Evolutionary conservation across 2,329 filamentous ascomycete species (phyloP), one percentile per base, ranked within the genome.

Genomic region (Fusarium mangiferae): DNA sequence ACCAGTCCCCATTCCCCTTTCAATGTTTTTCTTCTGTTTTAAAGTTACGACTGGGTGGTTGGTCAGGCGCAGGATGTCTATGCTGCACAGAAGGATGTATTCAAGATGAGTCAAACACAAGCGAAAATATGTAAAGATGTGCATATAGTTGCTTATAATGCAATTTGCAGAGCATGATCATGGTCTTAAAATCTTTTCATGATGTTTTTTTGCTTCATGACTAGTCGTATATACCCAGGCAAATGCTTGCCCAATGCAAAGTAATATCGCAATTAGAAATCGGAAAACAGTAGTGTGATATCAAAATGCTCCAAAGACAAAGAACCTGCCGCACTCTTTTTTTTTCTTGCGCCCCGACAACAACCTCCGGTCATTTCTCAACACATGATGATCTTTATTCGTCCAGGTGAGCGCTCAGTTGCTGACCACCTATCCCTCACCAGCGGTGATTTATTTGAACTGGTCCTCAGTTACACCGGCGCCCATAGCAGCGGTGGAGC

Each of bases 381-480:
- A 20, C 26, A 28, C 33, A 41, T 61, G 45, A 18, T 61, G 20
- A 54, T 48, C 46, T 62, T 48, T n/a, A 26, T 38, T 58, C 36
- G 22, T 42, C 52, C 63, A 52, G 65, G 20, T 22, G 28, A 30
- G 28, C 28, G 13, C 22, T 42, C 28, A 30, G 30, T 22, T 46
- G n/a, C 10, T 38, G 9, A 9, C 26, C 55, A 33, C 17, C 20
- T 39, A 24, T 30, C 38, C 11, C n/a, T 52, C 18, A 7, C n/a
- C 20, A 22, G 28, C 42, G 15, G 13, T 30, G 17, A 39, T 44
- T 62, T 72, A 82, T 61, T 82, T 81, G 84, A 99, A 99, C 85
- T 99, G 96, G 80, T 98, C 95, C 87, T 99, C 96, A 2, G 96
- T 99, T 67, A 99, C 96, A 68, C 96, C 96, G 86, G 95, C 94